A percentile compares a stretch with the other conserved stretches of the same genome.
Evolutionary conservation across 177 flowering plant genomes (phyloP).

Genomic region (Tripterygium wilfordii): DNA sequence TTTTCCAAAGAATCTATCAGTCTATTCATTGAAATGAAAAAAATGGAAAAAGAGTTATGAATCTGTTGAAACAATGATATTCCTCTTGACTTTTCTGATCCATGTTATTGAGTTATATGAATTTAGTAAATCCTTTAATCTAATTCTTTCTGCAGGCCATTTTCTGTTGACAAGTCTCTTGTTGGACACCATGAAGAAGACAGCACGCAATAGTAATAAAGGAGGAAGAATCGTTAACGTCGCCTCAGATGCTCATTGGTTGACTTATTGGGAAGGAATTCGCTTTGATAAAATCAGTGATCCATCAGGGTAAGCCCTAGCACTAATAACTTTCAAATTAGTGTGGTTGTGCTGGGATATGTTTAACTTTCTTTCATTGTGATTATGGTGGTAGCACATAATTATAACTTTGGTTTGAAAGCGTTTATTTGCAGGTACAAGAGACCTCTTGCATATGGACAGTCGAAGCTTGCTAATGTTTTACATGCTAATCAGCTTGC

Average conservation of each 20-base stretch:
- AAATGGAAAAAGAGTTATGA: too few species aligned
- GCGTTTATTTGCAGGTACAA: conserved; percentile 38
- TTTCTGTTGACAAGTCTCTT: conserved; percentile 2
- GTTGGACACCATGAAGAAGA: conserved; percentile 33
- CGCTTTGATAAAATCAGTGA: conserved; percentile 35
- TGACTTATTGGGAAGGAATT: conserved; percentile 28
- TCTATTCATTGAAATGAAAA: too few species aligned
- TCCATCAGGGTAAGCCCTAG: conserved; percentile 18
- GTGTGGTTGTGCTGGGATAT: background rate
- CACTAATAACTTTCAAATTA: background rate
- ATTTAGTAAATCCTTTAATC: background rate
- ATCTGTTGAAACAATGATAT: too few species aligned
- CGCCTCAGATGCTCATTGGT: conserved; percentile 32
- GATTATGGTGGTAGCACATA: background rate
- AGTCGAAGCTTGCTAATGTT: conserved; percentile 50
- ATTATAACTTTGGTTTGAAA: background rate
- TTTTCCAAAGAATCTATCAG: too few species aligned
- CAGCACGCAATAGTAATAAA: conserved; percentile 23
- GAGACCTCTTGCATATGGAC: conserved; percentile 37
- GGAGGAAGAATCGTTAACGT: conserved; percentile 48
- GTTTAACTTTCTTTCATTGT: background rate
- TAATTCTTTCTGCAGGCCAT: background rate
- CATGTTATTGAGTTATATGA: background rate
- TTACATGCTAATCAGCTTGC: conserved; percentile 54
- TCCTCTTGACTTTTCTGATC: too few species aligned